A percentile compares a stretch with the other conserved stretches of the same genome.
phyloP scores from a whole-genome alignment of 2,329 filamentous ascomycete genomes.

The Diaporthe citriasiana region DNA sequence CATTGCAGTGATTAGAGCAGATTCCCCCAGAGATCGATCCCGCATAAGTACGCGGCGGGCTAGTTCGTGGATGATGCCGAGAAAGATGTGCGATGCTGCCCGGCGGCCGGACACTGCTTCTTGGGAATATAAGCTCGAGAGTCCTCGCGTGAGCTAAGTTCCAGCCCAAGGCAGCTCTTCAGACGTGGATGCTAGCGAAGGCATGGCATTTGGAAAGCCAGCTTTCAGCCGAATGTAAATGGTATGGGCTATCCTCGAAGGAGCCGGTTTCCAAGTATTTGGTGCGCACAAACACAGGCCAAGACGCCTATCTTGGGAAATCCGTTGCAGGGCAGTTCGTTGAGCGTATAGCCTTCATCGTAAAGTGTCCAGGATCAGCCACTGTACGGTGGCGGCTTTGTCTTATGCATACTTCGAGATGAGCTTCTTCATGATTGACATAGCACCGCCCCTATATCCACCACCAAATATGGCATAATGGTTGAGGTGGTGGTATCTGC shows the following conservation, averaged over 20 bases:
- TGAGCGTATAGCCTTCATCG: neutral
- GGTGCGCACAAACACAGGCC: neutral
- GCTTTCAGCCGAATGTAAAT: neutral
- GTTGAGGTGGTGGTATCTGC: constrained; percentile 89
- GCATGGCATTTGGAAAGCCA: neutral
- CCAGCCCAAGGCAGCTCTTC: neutral
- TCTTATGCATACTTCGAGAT: constrained; percentile 76
- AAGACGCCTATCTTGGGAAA: neutral
- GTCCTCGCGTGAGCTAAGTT: neutral
- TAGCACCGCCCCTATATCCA: constrained; percentile 80
- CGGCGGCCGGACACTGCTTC: neutral
- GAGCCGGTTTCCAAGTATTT: neutral
- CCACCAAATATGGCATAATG: constrained; percentile 89
- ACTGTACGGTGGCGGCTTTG: neutral
- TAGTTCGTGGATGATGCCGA: neutral
- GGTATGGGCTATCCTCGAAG: neutral
- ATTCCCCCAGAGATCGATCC: no score
- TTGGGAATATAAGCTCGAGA: no score
- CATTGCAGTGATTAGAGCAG: neutral
- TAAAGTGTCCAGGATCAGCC: neutral
- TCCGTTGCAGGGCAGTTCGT: neutral
- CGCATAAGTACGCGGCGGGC: neutral
- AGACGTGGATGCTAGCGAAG: neutral
- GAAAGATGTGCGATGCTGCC: no score
- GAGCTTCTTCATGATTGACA: constrained; percentile 83